phyloP scores from a whole-genome alignment of 768 basidiomycete genomes.

The Pholiota molesta region DNA sequence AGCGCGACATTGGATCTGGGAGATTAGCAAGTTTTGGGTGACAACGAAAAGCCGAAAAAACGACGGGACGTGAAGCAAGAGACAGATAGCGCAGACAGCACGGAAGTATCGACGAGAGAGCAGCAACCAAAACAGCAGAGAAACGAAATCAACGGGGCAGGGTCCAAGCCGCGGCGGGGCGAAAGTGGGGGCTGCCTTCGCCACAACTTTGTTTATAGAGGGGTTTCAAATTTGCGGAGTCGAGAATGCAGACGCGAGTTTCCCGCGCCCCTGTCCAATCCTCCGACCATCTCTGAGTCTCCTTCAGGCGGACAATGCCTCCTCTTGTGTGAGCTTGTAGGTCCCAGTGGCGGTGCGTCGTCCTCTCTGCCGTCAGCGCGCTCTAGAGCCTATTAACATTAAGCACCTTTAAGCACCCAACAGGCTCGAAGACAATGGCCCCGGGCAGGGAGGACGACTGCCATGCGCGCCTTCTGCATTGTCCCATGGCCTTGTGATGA shows the following conservation, averaged over 20 bases:
- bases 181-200: neutral
- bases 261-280: constrained; percentile 37
- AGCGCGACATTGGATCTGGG: constrained; percentile 40
- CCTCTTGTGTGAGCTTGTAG: too few species aligned
- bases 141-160: constrained; percentile 36
- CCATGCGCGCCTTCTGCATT: too few species aligned
- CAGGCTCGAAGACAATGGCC: too few species aligned
- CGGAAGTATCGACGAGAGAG: constrained; percentile 33
- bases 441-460: too few species aligned
- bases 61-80: constrained; percentile 31
- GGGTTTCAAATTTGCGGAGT: constrained; percentile 43
- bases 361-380: too few species aligned
- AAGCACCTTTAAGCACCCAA: too few species aligned
- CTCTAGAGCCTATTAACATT: too few species aligned
- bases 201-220: constrained; percentile 8
- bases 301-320: neutral
- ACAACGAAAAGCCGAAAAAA: constrained; percentile 13
- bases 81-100: constrained; percentile 35
- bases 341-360: too few species aligned
- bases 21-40: too few species aligned
- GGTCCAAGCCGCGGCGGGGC: constrained; percentile 19
- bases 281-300: constrained; percentile 5
- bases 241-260: constrained; percentile 28
- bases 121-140: constrained; percentile 33
- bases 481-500: too few species aligned